Percentiles rank a stretch among this genome's conserved stretches.
Conservation (phyloP, 139 green algal genomes). For the Chlorella vulgaris region DNA sequence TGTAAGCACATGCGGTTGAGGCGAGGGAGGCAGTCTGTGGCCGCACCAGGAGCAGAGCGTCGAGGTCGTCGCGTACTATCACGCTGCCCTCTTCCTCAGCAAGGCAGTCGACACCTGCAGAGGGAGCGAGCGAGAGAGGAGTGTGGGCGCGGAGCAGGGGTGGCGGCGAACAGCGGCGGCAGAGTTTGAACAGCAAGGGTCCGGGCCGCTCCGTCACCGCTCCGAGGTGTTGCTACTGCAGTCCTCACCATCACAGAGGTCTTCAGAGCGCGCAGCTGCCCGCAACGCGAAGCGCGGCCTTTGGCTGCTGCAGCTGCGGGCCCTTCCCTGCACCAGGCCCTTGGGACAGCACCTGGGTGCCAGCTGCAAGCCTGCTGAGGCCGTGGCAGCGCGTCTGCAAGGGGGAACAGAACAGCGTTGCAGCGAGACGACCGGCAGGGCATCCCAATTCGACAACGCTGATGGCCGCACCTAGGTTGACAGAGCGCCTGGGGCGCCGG, state of each 20-base stretch:
- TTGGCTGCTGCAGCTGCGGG: not conserved
- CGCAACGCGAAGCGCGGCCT: not conserved
- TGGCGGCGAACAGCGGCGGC: not conserved
- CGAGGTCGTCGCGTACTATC: slow-evolving; percentile 87
- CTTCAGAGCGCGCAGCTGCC: not conserved
- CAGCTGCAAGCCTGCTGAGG: not conserved
- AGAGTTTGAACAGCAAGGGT: not conserved
- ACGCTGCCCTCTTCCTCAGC: slow-evolving; percentile 73
- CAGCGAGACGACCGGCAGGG: not conserved
- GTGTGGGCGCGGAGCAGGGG: no score
- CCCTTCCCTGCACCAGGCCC: not conserved
- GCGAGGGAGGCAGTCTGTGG: not conserved
- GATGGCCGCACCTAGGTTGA: not conserved
- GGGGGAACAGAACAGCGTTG: not conserved
- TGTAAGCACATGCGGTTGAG: not conserved
- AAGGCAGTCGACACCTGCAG: slow-evolving; percentile 40
- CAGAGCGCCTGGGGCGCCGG: not conserved
- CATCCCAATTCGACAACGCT: not conserved
- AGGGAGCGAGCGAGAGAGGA: not conserved
- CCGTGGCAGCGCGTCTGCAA: not conserved
- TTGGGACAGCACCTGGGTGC: not conserved
- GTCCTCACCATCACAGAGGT: not conserved
- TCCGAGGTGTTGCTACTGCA: not conserved
- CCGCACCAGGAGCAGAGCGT: slow-evolving; percentile 70
- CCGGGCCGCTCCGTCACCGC: not conserved